Evolutionary conservation across 2,329 filamentous ascomycete genomes (phyloP).

Genomic region (Nigrospora osmanthi): DNA sequence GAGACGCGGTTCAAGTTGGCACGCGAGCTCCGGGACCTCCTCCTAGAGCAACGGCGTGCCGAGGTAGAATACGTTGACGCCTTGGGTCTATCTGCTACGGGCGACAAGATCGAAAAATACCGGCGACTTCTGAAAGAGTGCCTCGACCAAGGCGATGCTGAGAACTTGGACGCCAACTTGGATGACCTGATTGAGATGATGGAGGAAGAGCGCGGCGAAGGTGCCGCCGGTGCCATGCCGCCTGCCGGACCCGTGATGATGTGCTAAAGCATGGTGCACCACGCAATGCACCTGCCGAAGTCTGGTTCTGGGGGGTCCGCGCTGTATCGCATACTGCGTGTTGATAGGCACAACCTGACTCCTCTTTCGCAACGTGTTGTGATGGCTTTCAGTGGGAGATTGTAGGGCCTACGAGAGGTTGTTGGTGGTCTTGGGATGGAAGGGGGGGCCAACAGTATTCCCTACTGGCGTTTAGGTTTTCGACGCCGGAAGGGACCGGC

Average conservation of each 20-base stretch:
- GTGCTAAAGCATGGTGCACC: neutral
- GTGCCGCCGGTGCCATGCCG: slow-evolving; percentile 10
- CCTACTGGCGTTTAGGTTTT: too few species aligned
- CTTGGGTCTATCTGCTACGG: slow-evolving; percentile 60
- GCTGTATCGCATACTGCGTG: too few species aligned
- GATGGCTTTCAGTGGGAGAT: too few species aligned
- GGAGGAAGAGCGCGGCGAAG: slow-evolving; percentile 50
- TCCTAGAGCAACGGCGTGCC: slow-evolving; percentile 52
- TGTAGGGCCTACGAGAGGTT: too few species aligned
- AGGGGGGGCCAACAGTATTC: too few species aligned
- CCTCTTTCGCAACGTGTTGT: too few species aligned
- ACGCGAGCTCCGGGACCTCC: slow-evolving; percentile 45
- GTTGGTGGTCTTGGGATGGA: too few species aligned
- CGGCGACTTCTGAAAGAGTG: slow-evolving; percentile 61
- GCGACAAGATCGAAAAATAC: slow-evolving; percentile 68
- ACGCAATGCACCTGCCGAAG: too few species aligned
- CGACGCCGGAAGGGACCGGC: too few species aligned
- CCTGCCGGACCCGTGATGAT: neutral
- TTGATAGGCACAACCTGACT: too few species aligned
- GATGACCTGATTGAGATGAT: slow-evolving; percentile 55
- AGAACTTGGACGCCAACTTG: slow-evolving; percentile 59
- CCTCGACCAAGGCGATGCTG: slow-evolving; percentile 57
- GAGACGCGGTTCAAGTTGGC: slow-evolving; percentile 52
- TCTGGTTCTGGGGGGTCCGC: too few species aligned
- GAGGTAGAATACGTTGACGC: slow-evolving; percentile 64